Conservation (phyloP, 2,329 filamentous ascomycete species). For the Mollisiaceae sp. region DNA sequence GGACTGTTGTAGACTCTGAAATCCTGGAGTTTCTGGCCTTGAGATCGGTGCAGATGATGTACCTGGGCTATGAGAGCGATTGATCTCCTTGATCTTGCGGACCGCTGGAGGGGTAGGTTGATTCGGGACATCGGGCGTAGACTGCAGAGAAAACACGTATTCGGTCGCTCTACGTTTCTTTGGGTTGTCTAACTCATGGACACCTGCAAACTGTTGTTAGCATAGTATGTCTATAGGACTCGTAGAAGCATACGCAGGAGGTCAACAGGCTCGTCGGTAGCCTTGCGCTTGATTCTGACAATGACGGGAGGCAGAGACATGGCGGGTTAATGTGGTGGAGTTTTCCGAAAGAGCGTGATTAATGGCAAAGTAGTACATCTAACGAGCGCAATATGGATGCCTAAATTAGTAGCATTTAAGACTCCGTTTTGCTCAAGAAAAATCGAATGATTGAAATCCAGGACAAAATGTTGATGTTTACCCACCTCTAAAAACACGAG, state of each 20-base stretch:
- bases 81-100: conserved; percentile 33
- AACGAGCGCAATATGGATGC: not conserved
- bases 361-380: not conserved
- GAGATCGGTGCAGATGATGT: conserved; percentile 6
- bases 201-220: conserved; percentile 28
- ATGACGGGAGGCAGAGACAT: conserved; percentile 41
- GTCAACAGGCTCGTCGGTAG: conserved; percentile 43
- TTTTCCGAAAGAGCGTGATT: not conserved
- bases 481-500: not conserved
- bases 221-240: not conserved
- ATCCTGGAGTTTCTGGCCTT: not conserved
- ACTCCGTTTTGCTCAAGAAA: not conserved
- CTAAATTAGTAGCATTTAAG: no score
- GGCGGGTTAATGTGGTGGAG: not conserved
- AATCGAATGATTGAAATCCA: not conserved
- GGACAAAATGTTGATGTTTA: conserved; percentile 9
- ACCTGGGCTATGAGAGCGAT: conserved; percentile 20
- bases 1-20: not conserved
- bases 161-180: conserved; percentile 32
- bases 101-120: conserved; percentile 19
- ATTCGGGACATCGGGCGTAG: conserved; percentile 11
- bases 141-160: conserved; percentile 41
- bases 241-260: conserved; percentile 39
- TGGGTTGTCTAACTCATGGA: conserved; percentile 39
- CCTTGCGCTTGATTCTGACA: conserved; percentile 43